Base-by-base conservation (phyloP, 805 yeast species). In the Ogataea ganodermae region DNA sequence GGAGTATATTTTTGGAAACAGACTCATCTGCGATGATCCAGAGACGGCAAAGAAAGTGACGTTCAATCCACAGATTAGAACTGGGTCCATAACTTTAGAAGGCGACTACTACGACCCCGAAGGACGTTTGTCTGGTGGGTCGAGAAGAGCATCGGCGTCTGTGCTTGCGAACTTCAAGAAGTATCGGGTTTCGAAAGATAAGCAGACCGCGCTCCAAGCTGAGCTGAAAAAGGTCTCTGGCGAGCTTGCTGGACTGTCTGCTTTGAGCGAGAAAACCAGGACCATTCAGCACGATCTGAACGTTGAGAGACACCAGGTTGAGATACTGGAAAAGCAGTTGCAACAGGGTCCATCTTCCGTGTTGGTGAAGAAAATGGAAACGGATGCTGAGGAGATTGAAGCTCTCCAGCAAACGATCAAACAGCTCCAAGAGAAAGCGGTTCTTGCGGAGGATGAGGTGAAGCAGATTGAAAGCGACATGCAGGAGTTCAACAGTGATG, bases 101-200 rank as follows among this genome's bases (percentile, higher is more conserved):
- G 99, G 99, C 43, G 99, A 94, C 65, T 78, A 85, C 9, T 94
- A 91, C 67, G 99, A 94, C 62, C 99, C 99, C 0, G 89, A 86
- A 55, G 99, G 99, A 13, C 88, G 96, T 6, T 72, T 94, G 22
- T 87, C 97, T 1, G 99, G 99, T 40, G 98, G 98, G n/a, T 83
- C 95, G 17, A 76, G 92, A 56, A 81, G 75, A 52, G 72, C 73
- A 41, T 70, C 79, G 13, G 74, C 80, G 1, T 78, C 89, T 0
- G 65, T 86, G 2, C 71, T 91, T 47, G 63, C 80, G 9, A 80
- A 79, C 36, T 79, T 90, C 63, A 92, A 85, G 58, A 78, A 78
- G 48, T 84, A 76, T 55, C 65, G 67, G 14, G 60, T 53, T 2
- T 58, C 81, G 31, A 78, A 78, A 54, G 48, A 51, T 1, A 76